Conservation (phyloP, 176 grass and related monocot species). For the Carex littledalei region DNA sequence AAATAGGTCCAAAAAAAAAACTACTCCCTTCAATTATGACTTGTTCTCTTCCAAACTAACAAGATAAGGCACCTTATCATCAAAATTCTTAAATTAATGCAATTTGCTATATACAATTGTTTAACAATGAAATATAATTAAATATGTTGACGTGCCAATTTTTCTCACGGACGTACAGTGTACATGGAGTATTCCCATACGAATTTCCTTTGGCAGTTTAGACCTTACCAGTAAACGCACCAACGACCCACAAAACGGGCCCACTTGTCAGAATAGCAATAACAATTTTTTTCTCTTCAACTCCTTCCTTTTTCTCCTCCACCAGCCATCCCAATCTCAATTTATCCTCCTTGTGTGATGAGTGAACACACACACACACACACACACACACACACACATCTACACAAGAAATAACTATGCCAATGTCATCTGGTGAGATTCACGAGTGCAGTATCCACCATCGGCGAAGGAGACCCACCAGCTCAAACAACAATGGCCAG, state of each 20-base stretch:
- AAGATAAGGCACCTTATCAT: conserved; percentile 1
- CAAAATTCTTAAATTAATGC: not conserved
- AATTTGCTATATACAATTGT: not conserved
- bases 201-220: not conserved
- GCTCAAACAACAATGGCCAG: not conserved
- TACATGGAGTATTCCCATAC: not conserved
- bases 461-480: not conserved
- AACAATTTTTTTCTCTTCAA: conserved; percentile 18
- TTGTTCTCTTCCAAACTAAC: not conserved
- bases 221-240: not conserved
- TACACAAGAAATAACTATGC: not conserved
- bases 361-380: not conserved
- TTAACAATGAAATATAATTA: not conserved
- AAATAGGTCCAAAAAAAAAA: not conserved
- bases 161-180: not conserved
- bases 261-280: not conserved
- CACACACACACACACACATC: not conserved
- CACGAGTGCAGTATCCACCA: conserved; percentile 20
- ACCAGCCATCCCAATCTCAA: not conserved
- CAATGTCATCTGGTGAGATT: not conserved
- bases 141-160: not conserved
- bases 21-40: not conserved
- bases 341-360: not conserved
- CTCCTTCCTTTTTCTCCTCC: not conserved
- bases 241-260: not conserved